Percentiles rank a stretch among this genome's conserved stretches.
Evolutionary conservation across 75 land plant genomes (phyloP).

Genomic region (Cryptomeria japonica): DNA sequence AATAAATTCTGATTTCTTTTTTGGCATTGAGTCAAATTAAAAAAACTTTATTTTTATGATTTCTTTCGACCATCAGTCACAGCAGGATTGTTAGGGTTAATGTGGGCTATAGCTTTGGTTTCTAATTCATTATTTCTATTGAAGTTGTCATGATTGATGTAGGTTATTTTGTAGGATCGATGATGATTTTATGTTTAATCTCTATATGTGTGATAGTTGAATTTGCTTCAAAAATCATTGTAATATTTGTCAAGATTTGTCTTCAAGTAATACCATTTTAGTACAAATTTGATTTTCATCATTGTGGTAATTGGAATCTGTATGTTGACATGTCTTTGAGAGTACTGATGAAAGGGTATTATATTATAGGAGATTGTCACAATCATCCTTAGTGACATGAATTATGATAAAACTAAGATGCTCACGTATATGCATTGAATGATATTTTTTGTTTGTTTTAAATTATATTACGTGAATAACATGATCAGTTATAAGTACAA

Average conservation of each 20-base stretch:
- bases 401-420: no score
- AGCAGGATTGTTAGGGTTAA: neutral
- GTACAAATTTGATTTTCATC: no score
- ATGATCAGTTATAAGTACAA: no score
- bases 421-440: neutral
- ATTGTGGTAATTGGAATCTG: neutral
- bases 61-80: neutral
- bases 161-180: neutral
- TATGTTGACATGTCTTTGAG: neutral
- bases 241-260: neutral
- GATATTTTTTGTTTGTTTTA: neutral
- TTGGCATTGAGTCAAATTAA: neutral
- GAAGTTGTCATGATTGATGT: neutral
- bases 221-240: neutral
- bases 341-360: neutral
- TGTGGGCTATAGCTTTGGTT: neutral
- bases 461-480: neutral
- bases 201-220: neutral
- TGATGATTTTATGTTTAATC: neutral
- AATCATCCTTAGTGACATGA: neutral
- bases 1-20: neutral
- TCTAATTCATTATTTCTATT: neutral
- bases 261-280: neutral
- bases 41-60: neutral
- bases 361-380: neutral